Evolutionary conservation across 2,329 filamentous ascomycete species (phyloP).

Genomic region (Proliferodiscus dingleyae): DNA sequence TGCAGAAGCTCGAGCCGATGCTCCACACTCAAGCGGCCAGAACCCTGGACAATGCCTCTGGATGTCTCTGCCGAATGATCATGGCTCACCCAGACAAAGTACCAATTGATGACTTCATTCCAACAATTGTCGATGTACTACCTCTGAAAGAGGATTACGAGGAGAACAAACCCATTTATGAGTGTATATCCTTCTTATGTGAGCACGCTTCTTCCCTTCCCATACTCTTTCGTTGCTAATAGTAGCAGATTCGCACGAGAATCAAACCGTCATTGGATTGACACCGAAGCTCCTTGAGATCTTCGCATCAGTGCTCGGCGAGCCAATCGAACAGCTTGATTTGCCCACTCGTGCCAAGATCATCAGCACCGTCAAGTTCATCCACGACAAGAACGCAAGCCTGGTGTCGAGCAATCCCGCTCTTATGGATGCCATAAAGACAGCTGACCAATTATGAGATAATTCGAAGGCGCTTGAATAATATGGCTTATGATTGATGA

Average conservation of each 20-base stretch:
- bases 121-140: conserved; percentile 70
- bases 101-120: conserved; percentile 76
- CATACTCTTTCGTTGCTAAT: conserved; percentile 5
- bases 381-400: conserved; percentile 26
- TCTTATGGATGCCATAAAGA: conserved; percentile 17
- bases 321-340: conserved; percentile 71
- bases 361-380: conserved; percentile 52
- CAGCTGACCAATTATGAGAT: background rate
- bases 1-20: conserved; percentile 80
- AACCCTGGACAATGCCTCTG: conserved; percentile 87
- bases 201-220: conserved; percentile 36
- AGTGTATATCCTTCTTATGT: conserved; percentile 85
- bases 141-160: conserved; percentile 91
- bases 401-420: conserved; percentile 25
- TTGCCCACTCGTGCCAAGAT: conserved; percentile 64
- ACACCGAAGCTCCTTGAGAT: conserved; percentile 65
- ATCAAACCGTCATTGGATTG: conserved; percentile 64
- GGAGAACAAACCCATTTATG: conserved; percentile 91
- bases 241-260: conserved; percentile 55
- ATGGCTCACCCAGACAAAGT: conserved; percentile 78
- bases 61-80: conserved; percentile 90
- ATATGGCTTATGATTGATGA: background rate
- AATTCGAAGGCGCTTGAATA: background rate
- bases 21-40: conserved; percentile 73
- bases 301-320: conserved; percentile 67